phyloP scores from a whole-genome alignment of 2,329 filamentous ascomycete species.

The Pseudogymnoascus destructans region DNA sequence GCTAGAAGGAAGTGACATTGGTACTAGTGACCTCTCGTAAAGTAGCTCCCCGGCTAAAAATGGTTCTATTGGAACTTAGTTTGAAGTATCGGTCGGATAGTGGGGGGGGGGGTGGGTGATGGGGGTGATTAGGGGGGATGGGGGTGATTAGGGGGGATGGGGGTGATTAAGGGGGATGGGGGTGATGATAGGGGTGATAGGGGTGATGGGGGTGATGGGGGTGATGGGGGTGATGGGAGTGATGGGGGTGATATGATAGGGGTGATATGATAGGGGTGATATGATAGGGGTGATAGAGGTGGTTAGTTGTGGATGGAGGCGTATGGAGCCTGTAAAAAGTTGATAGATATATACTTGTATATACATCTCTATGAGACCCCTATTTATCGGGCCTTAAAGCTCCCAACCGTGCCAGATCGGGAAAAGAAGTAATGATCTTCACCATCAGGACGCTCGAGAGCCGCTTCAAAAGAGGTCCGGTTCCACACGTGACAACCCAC shows the following conservation, averaged over 20 bases:
- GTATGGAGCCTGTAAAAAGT: neutral
- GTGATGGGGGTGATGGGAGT: neutral
- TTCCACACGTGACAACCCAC: neutral
- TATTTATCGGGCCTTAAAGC: neutral
- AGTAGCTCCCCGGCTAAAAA: neutral
- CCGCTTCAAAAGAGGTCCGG: neutral
- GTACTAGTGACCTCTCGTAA: neutral
- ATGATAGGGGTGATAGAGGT: neutral
- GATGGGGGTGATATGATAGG: neutral
- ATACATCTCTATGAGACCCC: neutral
- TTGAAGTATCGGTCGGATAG: neutral
- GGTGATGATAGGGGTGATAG: neutral
- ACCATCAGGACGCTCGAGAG: neutral
- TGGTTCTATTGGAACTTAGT: neutral
- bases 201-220: neutral
- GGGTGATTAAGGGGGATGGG: too few species aligned
- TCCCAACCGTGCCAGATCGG: neutral
- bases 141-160: too few species aligned
- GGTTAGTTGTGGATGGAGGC: neutral
- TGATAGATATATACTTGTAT: neutral
- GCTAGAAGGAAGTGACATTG: neutral
- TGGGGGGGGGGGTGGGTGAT: neutral
- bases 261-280: neutral
- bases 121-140: neutral
- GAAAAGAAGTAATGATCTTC: conserved; percentile 1